Base-by-base conservation (phyloP, 1,284 basidiomycete species). In the Ustilago nuda region DNA sequence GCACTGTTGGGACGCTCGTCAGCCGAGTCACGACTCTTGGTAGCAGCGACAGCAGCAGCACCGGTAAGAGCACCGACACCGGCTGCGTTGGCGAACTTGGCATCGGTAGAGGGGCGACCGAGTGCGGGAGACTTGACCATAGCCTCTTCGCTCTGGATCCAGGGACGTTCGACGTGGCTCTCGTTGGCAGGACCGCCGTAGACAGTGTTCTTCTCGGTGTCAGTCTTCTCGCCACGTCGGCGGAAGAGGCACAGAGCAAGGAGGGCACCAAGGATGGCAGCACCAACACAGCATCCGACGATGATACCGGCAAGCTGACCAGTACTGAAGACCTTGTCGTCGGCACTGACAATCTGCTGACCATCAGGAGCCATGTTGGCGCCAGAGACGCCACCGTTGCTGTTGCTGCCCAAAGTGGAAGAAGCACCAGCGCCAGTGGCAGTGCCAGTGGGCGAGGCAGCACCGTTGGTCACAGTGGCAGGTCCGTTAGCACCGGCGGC, bases 301-400 rank as follows among this genome's bases (percentile, higher is more conserved):
- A 83, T 66, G 52, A 82, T 75, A 19, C 82, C 82, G 15, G 82
- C 81, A 8, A 82, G 66, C 53, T 74, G 43, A 15, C 65, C 68
- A 6, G 35, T 68, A 54, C 56, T 66, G 39, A 72, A 69, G 27
- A 65, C 72, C 35, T 72, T 36, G 41, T 70, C 69, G 53, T 70
- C 39, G 48, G 65, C 71, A 27, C 64, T 66, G 27, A 71, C 61
- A 15, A 72, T 50, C 61, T 63, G 54, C 58, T 78, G 66, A 27
- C 66, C 68, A 8, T 69, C 56, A 17, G 65, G 54, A 48, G 68
- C 64, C 61, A 61, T 65, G 62, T 61, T 66, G 56, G 59, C 27
- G 35, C 59, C 57, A 32, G 45, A 41, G 39, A 57, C 51, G 54
- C 32, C 51, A 36, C 56, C 60, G 55, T 45, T 41, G 55, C 19